Evolutionary conservation across 2,329 filamentous ascomycete genomes (phyloP).

Genomic region (Amylocarpus encephaloides): DNA sequence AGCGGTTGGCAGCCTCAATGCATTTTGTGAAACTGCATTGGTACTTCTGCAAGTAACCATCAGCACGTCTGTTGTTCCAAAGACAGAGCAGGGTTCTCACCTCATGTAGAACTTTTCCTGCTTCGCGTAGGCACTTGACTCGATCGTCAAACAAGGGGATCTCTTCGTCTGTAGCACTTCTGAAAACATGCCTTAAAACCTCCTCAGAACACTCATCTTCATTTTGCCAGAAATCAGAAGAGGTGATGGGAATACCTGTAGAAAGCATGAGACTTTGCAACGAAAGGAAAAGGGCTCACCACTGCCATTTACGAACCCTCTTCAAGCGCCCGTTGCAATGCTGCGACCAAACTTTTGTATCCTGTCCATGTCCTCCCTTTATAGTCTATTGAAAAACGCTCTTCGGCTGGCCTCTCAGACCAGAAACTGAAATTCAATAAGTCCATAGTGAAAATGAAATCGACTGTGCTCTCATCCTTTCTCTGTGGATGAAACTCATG

Average conservation of each 20-base stretch:
- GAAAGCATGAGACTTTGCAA: conserved; percentile 16
- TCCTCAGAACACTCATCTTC: conserved; percentile 71
- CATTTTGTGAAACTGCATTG: conserved; percentile 67
- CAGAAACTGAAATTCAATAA: conserved; percentile 96
- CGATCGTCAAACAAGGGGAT: conserved; percentile 80
- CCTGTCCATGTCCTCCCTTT: conserved; percentile 79
- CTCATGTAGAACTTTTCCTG: conserved; percentile 71
- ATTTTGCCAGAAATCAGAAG: conserved; percentile 77
- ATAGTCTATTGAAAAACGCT: conserved; percentile 80
- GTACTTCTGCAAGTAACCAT: conserved; percentile 53
- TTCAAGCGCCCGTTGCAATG: conserved; percentile 78
- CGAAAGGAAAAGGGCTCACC: neutral
- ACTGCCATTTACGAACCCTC: conserved; percentile 52
- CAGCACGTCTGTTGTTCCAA: neutral
- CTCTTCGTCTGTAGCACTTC: conserved; percentile 77
- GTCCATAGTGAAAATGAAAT: conserved; percentile 97
- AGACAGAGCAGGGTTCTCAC: conserved; percentile 39
- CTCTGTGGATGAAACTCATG: conserved; percentile 84
- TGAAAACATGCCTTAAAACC: conserved; percentile 69
- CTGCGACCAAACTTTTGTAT: conserved; percentile 90
- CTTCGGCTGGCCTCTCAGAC: conserved; percentile 61
- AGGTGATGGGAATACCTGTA: conserved; percentile 78
- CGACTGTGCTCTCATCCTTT: conserved; percentile 72
- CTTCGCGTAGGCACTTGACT: conserved; percentile 73
- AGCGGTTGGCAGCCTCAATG: conserved; percentile 66